A percentile compares a stretch with the other conserved stretches of the same genome.
phyloP scores from a whole-genome alignment of 2,329 filamentous ascomycete species.

The Capronia americana region DNA sequence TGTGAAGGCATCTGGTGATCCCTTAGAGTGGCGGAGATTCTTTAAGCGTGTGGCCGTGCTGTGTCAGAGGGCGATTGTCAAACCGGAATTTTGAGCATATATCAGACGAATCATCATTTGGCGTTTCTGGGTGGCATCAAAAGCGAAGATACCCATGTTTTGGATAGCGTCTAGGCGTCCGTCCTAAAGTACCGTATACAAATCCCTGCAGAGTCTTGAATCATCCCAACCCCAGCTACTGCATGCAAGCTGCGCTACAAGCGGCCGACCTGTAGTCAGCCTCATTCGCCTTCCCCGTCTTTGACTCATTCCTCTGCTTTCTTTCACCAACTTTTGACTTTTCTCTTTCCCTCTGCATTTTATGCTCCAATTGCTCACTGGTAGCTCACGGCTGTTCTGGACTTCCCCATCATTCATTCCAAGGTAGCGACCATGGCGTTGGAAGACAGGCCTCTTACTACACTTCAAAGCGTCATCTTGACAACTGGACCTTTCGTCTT shows the following conservation, averaged over 20 bases:
- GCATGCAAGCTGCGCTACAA: neutral
- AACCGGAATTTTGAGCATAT: conserved; percentile 53
- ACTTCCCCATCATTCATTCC: neutral
- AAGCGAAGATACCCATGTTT: conserved; percentile 16
- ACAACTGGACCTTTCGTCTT: conserved; percentile 32
- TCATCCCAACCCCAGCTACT: neutral
- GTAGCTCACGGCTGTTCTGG: neutral
- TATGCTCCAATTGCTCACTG: neutral
- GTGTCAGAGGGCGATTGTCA: conserved; percentile 83
- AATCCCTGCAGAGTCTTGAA: neutral
- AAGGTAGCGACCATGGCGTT: neutral
- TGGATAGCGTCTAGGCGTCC: neutral
- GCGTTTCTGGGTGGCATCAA: neutral
- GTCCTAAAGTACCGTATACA: neutral
- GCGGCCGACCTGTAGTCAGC: neutral
- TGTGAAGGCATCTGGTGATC: conserved; percentile 93
- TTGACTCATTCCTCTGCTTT: neutral
- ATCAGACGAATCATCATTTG: neutral
- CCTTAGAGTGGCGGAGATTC: conserved; percentile 92
- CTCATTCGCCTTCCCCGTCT: neutral
- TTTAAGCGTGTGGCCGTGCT: conserved; percentile 94
- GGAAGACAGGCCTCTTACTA: conserved; percentile 27
- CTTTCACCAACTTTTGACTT: neutral
- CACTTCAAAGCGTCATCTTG: conserved; percentile 31
- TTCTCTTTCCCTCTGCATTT: neutral